Percentiles rank a stretch among this genome's conserved stretches.
Conservation (phyloP, 2,329 filamentous ascomycete species). For the Diaporthe ilicicola region DNA sequence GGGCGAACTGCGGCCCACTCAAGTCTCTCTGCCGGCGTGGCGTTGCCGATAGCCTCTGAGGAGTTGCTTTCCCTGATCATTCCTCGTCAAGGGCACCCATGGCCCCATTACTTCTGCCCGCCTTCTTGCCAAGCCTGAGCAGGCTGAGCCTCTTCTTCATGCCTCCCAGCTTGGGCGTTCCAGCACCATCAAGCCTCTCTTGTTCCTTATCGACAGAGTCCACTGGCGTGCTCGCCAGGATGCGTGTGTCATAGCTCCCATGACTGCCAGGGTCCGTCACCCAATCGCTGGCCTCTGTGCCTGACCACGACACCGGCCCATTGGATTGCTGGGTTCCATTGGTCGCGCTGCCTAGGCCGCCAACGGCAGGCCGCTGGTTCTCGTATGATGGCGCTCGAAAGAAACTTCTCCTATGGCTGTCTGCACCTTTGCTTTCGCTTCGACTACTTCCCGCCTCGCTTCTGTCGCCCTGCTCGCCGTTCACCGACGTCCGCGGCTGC, state of each 20-base stretch:
- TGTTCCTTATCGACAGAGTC: conserved; percentile 35
- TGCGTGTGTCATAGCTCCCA: conserved; percentile 37
- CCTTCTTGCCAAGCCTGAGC: conserved; percentile 77
- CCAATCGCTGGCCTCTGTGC: conserved; percentile 41
- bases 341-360: conserved; percentile 12
- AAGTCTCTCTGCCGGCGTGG: neutral
- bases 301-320: conserved; percentile 13
- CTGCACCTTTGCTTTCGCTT: conserved; percentile 38
- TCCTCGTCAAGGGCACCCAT: conserved; percentile 67
- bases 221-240: conserved; percentile 25
- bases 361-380: conserved; percentile 29
- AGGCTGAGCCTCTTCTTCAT: conserved; percentile 83
- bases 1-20: neutral
- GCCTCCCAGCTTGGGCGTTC: conserved; percentile 63
- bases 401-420: conserved; percentile 52
- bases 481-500: conserved; percentile 34
- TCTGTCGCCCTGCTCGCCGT: conserved; percentile 38
- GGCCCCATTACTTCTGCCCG: conserved; percentile 60
- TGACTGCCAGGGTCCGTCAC: conserved; percentile 42
- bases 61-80: conserved; percentile 41
- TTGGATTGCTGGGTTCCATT: conserved; percentile 27
- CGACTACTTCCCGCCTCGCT: conserved; percentile 45
- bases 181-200: conserved; percentile 38
- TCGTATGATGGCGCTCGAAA: conserved; percentile 52
- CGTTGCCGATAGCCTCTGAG: neutral